Percentiles rank a stretch among this genome's conserved stretches.
Evolutionary conservation across 2,329 filamentous ascomycete species (phyloP).

Genomic region (Plectosphaerella sp.): DNA sequence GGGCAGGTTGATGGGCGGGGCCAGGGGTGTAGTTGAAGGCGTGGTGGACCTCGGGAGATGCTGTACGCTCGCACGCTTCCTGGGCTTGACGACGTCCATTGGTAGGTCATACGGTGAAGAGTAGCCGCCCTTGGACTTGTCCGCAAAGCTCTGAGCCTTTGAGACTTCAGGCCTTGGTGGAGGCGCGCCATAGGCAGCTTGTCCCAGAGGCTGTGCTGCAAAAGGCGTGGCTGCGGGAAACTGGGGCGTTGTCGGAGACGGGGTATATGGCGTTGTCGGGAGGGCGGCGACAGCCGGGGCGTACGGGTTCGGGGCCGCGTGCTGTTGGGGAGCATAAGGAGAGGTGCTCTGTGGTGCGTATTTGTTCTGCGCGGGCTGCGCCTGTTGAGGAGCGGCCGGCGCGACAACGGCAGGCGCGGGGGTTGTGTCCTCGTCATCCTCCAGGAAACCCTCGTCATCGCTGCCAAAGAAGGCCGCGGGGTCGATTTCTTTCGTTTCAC

Average conservation of each 20-base stretch:
- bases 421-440: constrained; percentile 54
- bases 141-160: constrained; percentile 78
- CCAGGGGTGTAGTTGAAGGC: constrained; percentile 33
- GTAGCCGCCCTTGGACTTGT: constrained; percentile 89
- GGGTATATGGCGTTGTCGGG: constrained; percentile 4
- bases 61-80: constrained; percentile 59
- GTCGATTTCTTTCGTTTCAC: constrained; percentile 48
- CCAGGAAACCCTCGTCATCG: constrained; percentile 80
- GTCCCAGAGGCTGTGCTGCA: constrained; percentile 18
- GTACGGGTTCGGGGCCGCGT: constrained; percentile 4
- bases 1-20: constrained; percentile 36
- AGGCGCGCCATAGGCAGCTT: constrained; percentile 28
- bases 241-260: constrained; percentile 34
- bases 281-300: neutral
- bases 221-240: constrained; percentile 18
- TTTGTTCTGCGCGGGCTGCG: constrained; percentile 10
- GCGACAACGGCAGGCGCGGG: constrained; percentile 12
- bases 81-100: constrained; percentile 75
- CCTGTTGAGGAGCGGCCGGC: constrained; percentile 11
- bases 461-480: constrained; percentile 68
- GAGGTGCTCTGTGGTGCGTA: neutral
- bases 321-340: neutral
- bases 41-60: constrained; percentile 40
- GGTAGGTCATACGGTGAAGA: constrained; percentile 93
- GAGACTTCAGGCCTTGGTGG: constrained; percentile 38